A percentile compares a stretch with the other conserved stretches of the same genome.
Evolutionary conservation across 306 rosid genomes (phyloP).

Genomic region (Prinsepia uniflora): DNA sequence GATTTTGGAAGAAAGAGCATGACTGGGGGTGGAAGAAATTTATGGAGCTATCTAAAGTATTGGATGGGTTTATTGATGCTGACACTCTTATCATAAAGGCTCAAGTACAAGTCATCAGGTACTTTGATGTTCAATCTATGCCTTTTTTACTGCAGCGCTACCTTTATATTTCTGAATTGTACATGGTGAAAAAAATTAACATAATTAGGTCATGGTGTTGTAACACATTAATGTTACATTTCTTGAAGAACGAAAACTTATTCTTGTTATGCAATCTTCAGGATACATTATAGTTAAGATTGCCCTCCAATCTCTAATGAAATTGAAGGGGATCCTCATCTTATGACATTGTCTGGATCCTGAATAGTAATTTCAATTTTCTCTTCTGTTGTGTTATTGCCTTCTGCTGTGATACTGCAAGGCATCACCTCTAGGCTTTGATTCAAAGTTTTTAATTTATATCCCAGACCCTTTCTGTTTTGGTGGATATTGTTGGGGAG

Average conservation of each 20-base stretch:
- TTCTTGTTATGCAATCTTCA: neutral
- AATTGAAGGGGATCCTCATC: neutral
- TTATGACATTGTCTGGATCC: neutral
- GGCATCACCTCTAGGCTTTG: neutral
- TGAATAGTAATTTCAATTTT: neutral
- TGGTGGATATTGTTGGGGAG: neutral
- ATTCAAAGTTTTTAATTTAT: neutral
- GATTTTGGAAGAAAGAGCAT: conserved; percentile 99
- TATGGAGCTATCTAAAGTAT: conserved; percentile 94
- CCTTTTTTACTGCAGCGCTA: neutral
- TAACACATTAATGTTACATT: no score
- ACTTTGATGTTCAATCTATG: conserved; percentile 16
- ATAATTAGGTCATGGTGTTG: neutral
- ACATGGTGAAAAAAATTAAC: neutral
- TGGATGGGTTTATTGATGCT: conserved; percentile 90
- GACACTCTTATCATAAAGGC: conserved; percentile 96
- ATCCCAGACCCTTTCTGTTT: neutral
- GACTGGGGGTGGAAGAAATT: conserved; percentile 99
- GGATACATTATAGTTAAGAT: neutral
- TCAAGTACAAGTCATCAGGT: conserved; percentile 99
- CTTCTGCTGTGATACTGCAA: neutral
- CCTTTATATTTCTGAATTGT: neutral
- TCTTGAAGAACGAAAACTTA: neutral
- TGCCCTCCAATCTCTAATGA: neutral
- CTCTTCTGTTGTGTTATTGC: neutral